These are phyloP conservation scores for Rhizopogon vesiculosus DNA, from an alignment of 768 basidiomycete species.

Conservation along the genomic window DNA sequence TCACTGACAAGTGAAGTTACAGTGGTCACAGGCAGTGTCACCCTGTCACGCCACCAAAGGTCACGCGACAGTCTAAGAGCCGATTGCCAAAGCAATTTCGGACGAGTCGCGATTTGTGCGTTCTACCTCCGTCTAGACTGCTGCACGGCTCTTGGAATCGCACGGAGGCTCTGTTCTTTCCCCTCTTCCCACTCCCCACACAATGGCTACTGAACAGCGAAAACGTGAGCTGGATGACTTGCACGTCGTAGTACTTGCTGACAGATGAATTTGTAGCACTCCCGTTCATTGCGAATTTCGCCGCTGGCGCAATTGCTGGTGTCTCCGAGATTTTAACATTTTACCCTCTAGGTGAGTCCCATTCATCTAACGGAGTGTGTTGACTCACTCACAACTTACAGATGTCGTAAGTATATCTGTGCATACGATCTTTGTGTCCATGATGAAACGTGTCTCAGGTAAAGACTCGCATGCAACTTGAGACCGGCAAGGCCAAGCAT, in stretches of 20 bases:
- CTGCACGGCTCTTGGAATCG: background rate
- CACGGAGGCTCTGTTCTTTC: background rate
- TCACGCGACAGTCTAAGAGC: background rate
- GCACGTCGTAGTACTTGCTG: constrained; percentile 4
- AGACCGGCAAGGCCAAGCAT: constrained; percentile 69
- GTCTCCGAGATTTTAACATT: constrained; percentile 80
- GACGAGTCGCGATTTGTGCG: background rate
- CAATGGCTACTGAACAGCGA: constrained; percentile 26
- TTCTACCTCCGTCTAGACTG: constrained; percentile 1
- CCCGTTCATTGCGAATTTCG: constrained; percentile 86
- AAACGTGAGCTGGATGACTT: constrained; percentile 20
- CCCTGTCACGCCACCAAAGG: background rate
- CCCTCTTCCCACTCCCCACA: background rate
- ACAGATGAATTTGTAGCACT: constrained; percentile 48
- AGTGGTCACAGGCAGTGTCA: constrained; percentile 7
- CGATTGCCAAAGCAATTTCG: no score
- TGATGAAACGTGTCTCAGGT: constrained; percentile 46
- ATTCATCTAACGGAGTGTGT: background rate
- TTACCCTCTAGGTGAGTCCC: constrained; percentile 76
- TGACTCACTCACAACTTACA: constrained; percentile 23
- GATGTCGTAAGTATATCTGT: constrained; percentile 71
- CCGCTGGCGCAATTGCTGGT: constrained; percentile 95
- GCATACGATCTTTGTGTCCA: background rate
- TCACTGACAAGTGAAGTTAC: constrained; percentile 14
- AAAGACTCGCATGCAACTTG: constrained; percentile 98